Conservation (phyloP, 148 eudicot species). For the Pouteria glomerata region DNA sequence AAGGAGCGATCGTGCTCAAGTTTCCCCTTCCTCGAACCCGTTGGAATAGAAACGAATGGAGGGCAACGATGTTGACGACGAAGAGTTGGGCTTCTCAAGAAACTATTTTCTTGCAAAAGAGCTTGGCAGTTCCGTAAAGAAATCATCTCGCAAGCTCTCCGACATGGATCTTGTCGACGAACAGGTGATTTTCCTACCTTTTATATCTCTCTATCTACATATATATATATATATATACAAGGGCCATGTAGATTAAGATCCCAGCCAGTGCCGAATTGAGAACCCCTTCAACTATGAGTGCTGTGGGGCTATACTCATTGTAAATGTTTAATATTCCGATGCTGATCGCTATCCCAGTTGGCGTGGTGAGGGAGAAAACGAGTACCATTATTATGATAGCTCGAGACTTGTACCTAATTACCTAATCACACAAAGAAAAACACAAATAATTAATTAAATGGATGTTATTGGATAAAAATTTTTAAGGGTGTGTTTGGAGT, state of each 20-base stretch:
- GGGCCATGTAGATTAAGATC: slow-evolving; percentile 26
- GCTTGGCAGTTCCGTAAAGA: slow-evolving; percentile 49
- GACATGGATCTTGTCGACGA: slow-evolving; percentile 75
- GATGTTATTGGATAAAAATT: too few relatives aligned
- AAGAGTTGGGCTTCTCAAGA: slow-evolving; percentile 78
- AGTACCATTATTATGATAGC: slow-evolving; percentile 15
- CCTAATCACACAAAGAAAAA: too few relatives aligned
- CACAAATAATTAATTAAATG: too few relatives aligned
- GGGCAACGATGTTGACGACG: slow-evolving; percentile 54
- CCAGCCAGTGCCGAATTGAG: slow-evolving; percentile 21
- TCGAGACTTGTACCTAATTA: slow-evolving; percentile 16
- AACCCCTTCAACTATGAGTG: slow-evolving; percentile 21
- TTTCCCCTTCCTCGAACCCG: not conserved
- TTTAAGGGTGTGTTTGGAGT: too few relatives aligned
- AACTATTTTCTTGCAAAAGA: slow-evolving; percentile 88
- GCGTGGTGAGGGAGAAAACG: slow-evolving; percentile 23
- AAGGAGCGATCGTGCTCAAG: not conserved
- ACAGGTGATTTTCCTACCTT: slow-evolving; percentile 39
- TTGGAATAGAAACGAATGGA: slow-evolving; percentile 35
- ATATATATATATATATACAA: slow-evolving; percentile 1
- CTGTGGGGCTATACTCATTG: slow-evolving; percentile 15
- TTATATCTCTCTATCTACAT: too few relatives aligned
- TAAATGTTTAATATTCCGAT: slow-evolving; percentile 20
- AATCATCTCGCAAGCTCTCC: slow-evolving; percentile 66
- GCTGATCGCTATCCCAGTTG: slow-evolving; percentile 19